phyloP scores from a whole-genome alignment of 257 asterid genomes.

The Penstemon newberryi region DNA sequence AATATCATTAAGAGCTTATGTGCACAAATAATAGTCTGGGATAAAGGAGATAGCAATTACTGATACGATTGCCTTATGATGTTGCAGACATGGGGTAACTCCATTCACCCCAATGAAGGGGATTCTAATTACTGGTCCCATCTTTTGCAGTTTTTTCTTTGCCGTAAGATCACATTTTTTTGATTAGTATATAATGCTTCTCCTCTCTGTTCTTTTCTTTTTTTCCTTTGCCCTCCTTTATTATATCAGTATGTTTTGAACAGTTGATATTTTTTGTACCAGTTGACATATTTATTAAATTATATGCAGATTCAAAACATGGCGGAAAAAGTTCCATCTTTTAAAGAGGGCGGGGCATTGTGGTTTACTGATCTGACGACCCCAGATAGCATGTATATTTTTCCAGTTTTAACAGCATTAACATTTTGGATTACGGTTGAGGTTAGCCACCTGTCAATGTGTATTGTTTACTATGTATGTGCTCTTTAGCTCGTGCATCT shows the following conservation, averaged over 20 bases:
- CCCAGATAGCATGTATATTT: conserved; percentile 71
- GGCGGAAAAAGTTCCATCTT: conserved; percentile 88
- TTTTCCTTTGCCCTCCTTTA: not conserved
- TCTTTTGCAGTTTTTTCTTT: conserved; percentile 77
- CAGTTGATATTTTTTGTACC: not conserved
- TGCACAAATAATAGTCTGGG: too few species aligned
- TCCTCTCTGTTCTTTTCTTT: not conserved
- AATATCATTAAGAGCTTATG: too few species aligned
- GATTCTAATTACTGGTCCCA: conserved; percentile 73
- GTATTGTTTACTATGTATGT: too few species aligned
- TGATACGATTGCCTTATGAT: conserved; percentile 19
- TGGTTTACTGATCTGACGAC: conserved; percentile 94
- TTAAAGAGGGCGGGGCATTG: conserved; percentile 77
- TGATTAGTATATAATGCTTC: conserved; percentile 4
- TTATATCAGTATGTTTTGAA: conserved; percentile 5
- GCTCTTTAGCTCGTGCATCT: too few species aligned
- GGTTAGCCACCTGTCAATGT: conserved; percentile 44
- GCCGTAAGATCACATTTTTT: conserved; percentile 65
- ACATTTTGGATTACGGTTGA: conserved; percentile 93
- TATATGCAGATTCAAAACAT: conserved; percentile 63
- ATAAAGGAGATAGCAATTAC: conserved; percentile 5
- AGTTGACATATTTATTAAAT: conserved; percentile 5
- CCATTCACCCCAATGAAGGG: conserved; percentile 88
- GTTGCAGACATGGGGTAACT: conserved; percentile 81
- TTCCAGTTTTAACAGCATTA: conserved; percentile 84